phyloP scores from a whole-genome alignment of 208 protist genomes.

The Sergeia podlipaevii region DNA sequence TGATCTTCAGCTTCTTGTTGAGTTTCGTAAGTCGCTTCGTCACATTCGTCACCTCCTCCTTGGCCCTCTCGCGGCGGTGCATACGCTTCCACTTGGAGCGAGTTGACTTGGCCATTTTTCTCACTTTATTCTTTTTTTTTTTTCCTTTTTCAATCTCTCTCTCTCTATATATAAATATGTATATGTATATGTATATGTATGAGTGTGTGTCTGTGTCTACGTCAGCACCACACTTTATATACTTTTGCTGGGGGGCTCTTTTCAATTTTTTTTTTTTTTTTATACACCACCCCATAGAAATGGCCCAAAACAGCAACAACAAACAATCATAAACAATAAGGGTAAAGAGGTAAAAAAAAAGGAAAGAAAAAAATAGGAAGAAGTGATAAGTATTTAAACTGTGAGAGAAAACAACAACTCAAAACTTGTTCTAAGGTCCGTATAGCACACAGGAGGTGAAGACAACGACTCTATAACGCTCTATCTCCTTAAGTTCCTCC shows the following conservation, averaged over 20 bases:
- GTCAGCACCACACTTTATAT: not conserved
- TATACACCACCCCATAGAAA: constrained; percentile 1
- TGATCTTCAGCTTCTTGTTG: constrained; percentile 66
- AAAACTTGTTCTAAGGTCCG: not conserved
- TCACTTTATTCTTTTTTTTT: not conserved
- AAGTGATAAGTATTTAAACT: too few species aligned
- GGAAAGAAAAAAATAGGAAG: not conserved
- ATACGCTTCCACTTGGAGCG: constrained; percentile 87
- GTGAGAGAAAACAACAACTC: not conserved
- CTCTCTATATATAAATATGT: not conserved
- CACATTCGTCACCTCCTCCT: constrained; percentile 34
- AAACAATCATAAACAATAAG: not conserved
- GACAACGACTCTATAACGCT: too few species aligned
- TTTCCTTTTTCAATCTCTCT: not conserved
- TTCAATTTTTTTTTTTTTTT: not conserved
- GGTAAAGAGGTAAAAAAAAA: constrained; percentile 6
- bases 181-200: constrained; percentile 6
- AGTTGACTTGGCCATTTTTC: constrained; percentile 73
- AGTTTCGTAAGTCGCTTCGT: constrained; percentile 46
- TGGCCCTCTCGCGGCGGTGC: constrained; percentile 56
- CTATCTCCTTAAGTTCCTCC: too few species aligned
- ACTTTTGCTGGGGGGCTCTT: not conserved
- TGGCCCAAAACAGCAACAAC: not conserved
- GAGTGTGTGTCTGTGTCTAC: constrained; percentile 6
- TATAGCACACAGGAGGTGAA: too few species aligned